Evolutionary conservation across 176 grass and related monocot genomes (phyloP), one percentile per base, ranked within the genome.

Genomic region (Triticum turgidum): DNA sequence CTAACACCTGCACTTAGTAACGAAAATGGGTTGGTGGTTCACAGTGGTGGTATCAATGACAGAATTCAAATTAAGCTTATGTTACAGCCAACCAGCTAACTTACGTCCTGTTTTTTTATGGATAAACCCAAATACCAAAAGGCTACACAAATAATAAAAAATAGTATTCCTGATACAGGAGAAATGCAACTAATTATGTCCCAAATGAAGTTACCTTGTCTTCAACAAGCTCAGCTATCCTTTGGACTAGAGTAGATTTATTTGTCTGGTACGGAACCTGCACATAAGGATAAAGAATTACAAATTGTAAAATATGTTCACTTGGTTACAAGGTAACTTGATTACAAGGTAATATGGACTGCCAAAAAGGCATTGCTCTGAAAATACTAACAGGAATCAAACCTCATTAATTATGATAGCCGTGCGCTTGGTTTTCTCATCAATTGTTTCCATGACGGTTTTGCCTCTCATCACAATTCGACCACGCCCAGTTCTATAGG

Each of bases 381-480:
- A 75, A 84, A 76, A 83, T 39, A 71, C 72, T 39, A 65, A 78
- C 61, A 56, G 59, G 58, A 88, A 61, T 27, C 37, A 38, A 74
- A 98, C 96, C 96, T 98, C 96, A 76, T 96, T 98, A 61, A 98
- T 96, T 84, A 98, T 92, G 78, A 98, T 92, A 69, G 96, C 92
- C 85, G 44, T 34, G 34, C 82, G 96, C 33, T 94, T 96, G 87
- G 47, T 92, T 94, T 91, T 94, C 89, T 90, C 76, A 56, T 98
- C 96, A 82, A 88, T 86, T 33, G 73, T 82, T 89, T 98, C 96
- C 9, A 98, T 74, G 5, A 94, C 93, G 39, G 92, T 91, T 83
- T 98, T 98, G 77, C 96, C 96, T 89, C 96, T 96, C 30, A 98
- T 80, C 71, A 98, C 89, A 44, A 98, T 67, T 35, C 93, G 93